Evolutionary conservation across 2,329 filamentous ascomycete genomes (phyloP), one percentile per base, ranked within the genome.

Genomic region (Pochonia chlamydosporia): DNA sequence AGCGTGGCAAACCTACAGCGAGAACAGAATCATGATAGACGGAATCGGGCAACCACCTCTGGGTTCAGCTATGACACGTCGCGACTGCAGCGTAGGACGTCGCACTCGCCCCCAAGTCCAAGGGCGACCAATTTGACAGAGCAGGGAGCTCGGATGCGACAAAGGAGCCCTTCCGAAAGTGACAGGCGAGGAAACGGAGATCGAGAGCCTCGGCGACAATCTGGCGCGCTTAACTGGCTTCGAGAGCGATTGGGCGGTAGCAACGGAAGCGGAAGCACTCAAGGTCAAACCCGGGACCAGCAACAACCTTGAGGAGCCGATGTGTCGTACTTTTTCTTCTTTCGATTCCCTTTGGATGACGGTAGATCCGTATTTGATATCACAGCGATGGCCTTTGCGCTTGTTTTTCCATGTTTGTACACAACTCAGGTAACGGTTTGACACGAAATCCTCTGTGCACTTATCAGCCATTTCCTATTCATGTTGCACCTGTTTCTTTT

Each of bases 221-320:
- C 64, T 33, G 65, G 69, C 3, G 65, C 71, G 26, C 53, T 74
- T 1, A 61, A 63, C 48, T 75, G 73, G 73, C 54, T 76, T 18
- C 66, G 72, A 40, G 68, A 68, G 37, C 65, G 64, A 33, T 71
- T 75, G 28, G 47, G 55, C 1, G 53, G 62, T 5, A 50, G 54
- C n/a, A 58, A 61, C 41, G 54, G 58, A 9, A 56, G 57, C 46
- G 55, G 59, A 14, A 56, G 58, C 11, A 51, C 52, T 6, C 54
- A 56, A 31, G 58, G 61, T 23, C 54, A 60, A 13, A 55, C 57
- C 24, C 59, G 63, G 18, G 62, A 63, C 21, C 57, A 56, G 48
- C 55, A 56, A 41, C 59, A 57, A 39, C 52, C 56, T 42, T 64
- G 62, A 58, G 49, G 47, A 10, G 26, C 13, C 26, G 26, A 28